A percentile compares a stretch with the other conserved stretches of the same genome.
phyloP scores from a whole-genome alignment of 2,329 filamentous ascomycete genomes.

The Arthrinium phaeospermum region DNA sequence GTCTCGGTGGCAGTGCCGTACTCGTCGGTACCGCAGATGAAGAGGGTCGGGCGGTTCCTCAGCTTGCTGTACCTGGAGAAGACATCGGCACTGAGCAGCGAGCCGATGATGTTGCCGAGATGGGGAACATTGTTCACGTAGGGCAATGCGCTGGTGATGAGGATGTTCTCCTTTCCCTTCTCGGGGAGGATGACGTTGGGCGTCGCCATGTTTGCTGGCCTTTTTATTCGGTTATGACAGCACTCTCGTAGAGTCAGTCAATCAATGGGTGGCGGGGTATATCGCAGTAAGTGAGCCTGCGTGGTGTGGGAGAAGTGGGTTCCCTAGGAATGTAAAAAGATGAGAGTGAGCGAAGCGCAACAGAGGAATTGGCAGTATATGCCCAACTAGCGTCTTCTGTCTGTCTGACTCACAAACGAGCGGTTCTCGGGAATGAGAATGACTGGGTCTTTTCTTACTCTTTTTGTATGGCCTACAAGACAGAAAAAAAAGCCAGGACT shows the following conservation, averaged over 20 bases:
- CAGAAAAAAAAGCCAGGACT: neutral
- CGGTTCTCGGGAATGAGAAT: neutral
- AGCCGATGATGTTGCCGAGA: conserved; percentile 87
- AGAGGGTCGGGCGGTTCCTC: conserved; percentile 79
- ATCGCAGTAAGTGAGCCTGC: neutral
- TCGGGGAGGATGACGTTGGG: conserved; percentile 61
- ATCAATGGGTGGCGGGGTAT: conserved; percentile 11
- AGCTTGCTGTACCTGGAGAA: conserved; percentile 83
- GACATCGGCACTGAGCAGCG: conserved; percentile 87
- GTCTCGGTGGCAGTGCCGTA: conserved; percentile 97
- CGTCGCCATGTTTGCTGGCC: conserved; percentile 19
- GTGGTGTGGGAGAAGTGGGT: conserved; percentile 9
- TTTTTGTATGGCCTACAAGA: neutral
- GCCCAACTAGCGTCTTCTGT: neutral
- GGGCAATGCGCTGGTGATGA: conserved; percentile 90
- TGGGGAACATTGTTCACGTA: conserved; percentile 83
- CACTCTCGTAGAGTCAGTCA: neutral
- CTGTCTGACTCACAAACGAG: conserved; percentile 4
- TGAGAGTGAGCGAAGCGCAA: neutral
- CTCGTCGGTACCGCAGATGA: conserved; percentile 88
- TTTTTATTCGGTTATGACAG: neutral
- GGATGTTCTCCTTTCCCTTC: conserved; percentile 80
- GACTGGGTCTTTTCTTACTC: too few relatives aligned
- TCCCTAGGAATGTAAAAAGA: neutral
- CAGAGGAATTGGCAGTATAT: neutral